Evolutionary conservation across 2,329 filamentous ascomycete genomes (phyloP), one percentile per base, ranked within the genome.

Genomic region (Penicillium sp.): DNA sequence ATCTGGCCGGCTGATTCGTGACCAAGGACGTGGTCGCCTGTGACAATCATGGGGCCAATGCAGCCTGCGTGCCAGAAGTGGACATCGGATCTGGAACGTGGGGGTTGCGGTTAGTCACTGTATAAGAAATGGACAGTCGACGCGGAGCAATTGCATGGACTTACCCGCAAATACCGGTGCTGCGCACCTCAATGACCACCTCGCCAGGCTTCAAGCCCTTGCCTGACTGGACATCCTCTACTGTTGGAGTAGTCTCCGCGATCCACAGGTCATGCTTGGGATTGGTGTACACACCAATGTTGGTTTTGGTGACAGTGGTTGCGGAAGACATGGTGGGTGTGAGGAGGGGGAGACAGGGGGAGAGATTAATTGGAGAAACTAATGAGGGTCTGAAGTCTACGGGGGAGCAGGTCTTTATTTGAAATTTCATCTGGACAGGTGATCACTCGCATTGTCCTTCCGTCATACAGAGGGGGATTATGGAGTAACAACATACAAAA

Each of bases 31-130:
- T 97, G 93, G 70, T 93, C 89, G 70, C 84, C 90, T 65, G 84
- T 84, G 48, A 98, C 93, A 62, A 97, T 88, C 93, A 97, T 97
- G 65, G 93, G 93, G 27, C 93, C 93, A 72, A 98, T 98, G 79
- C 90, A 90, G 64, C 93, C 93, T 49, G 90, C 89, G 73, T 96
- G 91, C 93, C 93, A 98, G 81, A 98, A 98, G 79, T 98, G 93
- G 55, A 98, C 88, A 76, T 97, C 93, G 59, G 91, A 96, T 56
- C 90, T 93, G 68, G 7, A 19, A 52, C 11, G 10, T 2, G 44
- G 19, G n/a, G 19, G 29, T 14, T 10, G 10, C 7, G 1, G 16
- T 57, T 47, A 55, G 49, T 22, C 5, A 21, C 24, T 46, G 51
- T 47, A 13, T 22, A 26, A 29, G 24, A 33, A 31, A 19, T 37